A percentile compares a stretch with the other conserved stretches of the same genome.
Evolutionary conservation across 176 grass and related monocot genomes (phyloP).

Genomic region (Saccharum officinarum): DNA sequence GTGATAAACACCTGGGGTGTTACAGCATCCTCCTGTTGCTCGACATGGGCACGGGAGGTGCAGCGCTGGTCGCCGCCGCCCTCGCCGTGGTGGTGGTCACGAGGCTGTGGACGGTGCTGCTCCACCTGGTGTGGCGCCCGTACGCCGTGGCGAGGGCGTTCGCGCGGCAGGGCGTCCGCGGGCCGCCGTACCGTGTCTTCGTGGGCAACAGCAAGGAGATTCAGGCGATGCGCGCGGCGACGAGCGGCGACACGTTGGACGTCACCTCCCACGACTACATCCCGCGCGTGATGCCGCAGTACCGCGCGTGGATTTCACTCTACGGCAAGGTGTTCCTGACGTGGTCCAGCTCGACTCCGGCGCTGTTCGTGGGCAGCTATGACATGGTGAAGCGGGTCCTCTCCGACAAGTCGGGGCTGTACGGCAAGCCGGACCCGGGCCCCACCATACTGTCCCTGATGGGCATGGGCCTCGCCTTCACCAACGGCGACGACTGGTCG

Average conservation of each 20-base stretch:
- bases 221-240: conserved; percentile 36
- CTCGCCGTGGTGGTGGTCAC: background rate
- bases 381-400: conserved; percentile 57
- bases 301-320: conserved; percentile 19
- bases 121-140: conserved; percentile 52
- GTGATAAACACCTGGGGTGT: no score
- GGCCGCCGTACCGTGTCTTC: conserved; percentile 50
- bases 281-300: conserved; percentile 41
- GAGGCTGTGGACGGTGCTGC: conserved; percentile 33
- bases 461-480: conserved; percentile 50
- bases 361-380: conserved; percentile 42
- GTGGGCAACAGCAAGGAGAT: conserved; percentile 39
- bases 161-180: conserved; percentile 30
- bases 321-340: conserved; percentile 57
- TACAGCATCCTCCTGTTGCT: no score
- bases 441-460: conserved; percentile 42
- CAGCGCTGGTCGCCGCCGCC: background rate
- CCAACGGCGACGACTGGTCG: conserved; percentile 56
- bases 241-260: conserved; percentile 31
- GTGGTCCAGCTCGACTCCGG: conserved; percentile 45
- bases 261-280: conserved; percentile 49
- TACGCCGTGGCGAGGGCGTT: conserved; percentile 34
- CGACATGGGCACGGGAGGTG: background rate
- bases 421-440: conserved; percentile 19
- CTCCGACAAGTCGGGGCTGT: conserved; percentile 43